Evolutionary conservation across 768 basidiomycete genomes (phyloP), one percentile per base, ranked within the genome.

Genomic region (Hortiboletus campestris): DNA sequence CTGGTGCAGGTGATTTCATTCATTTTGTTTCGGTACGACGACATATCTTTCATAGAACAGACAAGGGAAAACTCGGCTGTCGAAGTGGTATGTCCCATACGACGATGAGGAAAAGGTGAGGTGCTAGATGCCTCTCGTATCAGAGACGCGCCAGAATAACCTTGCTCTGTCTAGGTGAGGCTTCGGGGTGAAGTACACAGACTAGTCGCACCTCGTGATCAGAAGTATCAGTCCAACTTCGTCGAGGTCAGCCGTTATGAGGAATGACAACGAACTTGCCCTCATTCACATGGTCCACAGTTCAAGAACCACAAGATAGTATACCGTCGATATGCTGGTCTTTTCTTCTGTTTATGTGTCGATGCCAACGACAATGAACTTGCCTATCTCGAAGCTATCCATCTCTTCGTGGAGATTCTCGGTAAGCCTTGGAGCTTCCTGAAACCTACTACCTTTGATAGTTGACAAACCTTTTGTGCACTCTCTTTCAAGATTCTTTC

Each of bases 181-280:
- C 80, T 98, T 55, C 84, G 96, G 19, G 96, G 97, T 4, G 97
- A 99, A 71, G 96, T 99, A 1, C 97, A 99, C 71, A 80, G 97
- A 35, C 73, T 98, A 58, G 92, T 99, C 12, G 97, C 97, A 0
- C 94, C 97, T 17, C 77, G 97, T 59, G 97, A 99, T 73, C 94
- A 98, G 77, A 98, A 98, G 75, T 97, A 98, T 63, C 97, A 98
- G 72, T 96, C 93, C 22, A 99, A 99, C 71, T 98, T 98, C 63
- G 97, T 98, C 34, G 97, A 99, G 84, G 96, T 96, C 51, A 45
- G 84, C 67, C 22, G n/a, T 29, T 34, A 34, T 38, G 36, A 36
- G 44, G 14, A 31, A 40, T 29, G 41, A 31, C 19, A 6, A 32
- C 13, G 39, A 45, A 41, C 38, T 35, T 32, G 40, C 25, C 39